A percentile compares a stretch with the other conserved stretches of the same genome.
phyloP scores from a whole-genome alignment of 2,329 filamentous ascomycete species.

The Sordariomycetes sp. region DNA sequence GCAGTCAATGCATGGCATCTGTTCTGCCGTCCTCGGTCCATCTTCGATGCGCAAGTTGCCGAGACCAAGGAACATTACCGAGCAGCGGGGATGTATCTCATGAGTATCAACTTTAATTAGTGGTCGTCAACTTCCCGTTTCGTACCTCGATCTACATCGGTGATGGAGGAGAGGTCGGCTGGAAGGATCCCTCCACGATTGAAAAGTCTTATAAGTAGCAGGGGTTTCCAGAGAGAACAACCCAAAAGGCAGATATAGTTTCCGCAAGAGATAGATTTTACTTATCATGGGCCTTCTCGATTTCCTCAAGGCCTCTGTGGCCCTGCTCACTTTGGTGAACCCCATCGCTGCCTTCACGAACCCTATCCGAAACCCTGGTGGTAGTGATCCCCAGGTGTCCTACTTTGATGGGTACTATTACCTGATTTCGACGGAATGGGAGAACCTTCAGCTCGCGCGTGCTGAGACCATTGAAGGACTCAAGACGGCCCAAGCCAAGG shows the following conservation, averaged over 20 bases:
- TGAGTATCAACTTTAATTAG: no score
- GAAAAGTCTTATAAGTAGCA: neutral
- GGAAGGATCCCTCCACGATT: no score
- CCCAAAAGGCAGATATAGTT: neutral
- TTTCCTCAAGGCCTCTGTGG: neutral
- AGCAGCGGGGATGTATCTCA: no score
- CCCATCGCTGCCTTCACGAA: conserved; percentile 30
- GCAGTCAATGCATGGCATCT: no score
- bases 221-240: neutral
- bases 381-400: conserved; percentile 43
- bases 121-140: neutral
- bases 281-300: neutral
- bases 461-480: conserved; percentile 44
- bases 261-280: neutral
- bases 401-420: conserved; percentile 47
- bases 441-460: conserved; percentile 42
- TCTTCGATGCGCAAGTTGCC: no score
- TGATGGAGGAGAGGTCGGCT: no score
- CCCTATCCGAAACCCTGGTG: conserved; percentile 37
- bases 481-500: conserved; percentile 40
- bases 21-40: no score
- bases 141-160: neutral
- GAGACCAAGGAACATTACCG: no score
- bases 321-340: neutral
- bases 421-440: conserved; percentile 47